Evolutionary conservation across 2,329 filamentous ascomycete species (phyloP), one percentile per base, ranked within the genome.

Genomic region (Nothopassalora personata): DNA sequence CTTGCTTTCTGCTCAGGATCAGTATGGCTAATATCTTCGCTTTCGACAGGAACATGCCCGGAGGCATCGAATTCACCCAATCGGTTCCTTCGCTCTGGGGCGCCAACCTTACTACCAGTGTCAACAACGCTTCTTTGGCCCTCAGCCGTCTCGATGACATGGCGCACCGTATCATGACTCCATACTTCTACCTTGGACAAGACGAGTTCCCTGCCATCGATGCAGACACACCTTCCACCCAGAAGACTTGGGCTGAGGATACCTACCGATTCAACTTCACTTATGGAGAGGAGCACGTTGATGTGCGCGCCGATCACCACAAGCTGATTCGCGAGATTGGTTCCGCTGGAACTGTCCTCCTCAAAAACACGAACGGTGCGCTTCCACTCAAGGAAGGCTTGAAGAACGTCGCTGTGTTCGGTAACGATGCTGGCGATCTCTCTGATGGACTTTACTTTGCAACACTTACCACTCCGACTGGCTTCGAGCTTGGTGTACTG

Each of bases 111-210:
- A 64, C 64, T 19, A 52, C 54, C 11, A 77, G 64, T 4, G 68
- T 72, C 54, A 61, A 60, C 43, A 72, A 73, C 36, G 71, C 70
- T 23, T 67, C 66, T 3, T 53, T 73, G 49, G 59, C 64, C 13
- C 53, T 66, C 28, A 59, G 62, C 27, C 78, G 85, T 7, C 55
- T 88, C 0, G 76, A 82, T 57, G 82, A 87, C 60, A 86, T 86
- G 83, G 81, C 77, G 0, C 79, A 74, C 1, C 66, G 72, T 56
- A 61, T 66, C 30, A 69, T 84, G 43, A 78, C 81, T 2, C 71
- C 81, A 0, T 85, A 80, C 77, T 85, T 81, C 65, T 76, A 79
- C 28, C 36, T 84, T 53, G 83, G 82, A n/a, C 85, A 87, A 67
- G 66, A 90, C 4, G 82, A 57, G 27, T 70, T 69, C 67, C 75